phyloP scores from a whole-genome alignment of 805 yeast genomes.

The Henningerozyma blattae region DNA sequence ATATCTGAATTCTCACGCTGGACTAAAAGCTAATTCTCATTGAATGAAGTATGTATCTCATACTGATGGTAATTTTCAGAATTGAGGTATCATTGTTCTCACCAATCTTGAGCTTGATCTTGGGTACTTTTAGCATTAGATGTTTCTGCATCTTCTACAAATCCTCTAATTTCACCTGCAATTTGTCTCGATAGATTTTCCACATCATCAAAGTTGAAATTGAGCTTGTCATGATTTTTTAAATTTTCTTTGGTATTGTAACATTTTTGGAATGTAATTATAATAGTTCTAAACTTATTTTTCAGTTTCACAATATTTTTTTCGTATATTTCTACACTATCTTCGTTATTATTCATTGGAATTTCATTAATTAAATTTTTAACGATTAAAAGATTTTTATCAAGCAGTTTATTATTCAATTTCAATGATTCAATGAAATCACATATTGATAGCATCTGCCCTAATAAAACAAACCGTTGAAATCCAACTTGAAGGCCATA shows the following conservation, averaged over 20 bases:
- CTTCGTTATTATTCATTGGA: constrained; percentile 38
- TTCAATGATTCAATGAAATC: constrained; percentile 26
- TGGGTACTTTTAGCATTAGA: constrained; percentile 8
- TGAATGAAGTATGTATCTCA: too few relatives aligned
- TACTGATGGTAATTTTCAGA: background rate
- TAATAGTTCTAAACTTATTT: constrained; percentile 47
- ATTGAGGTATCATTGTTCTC: constrained; percentile 1
- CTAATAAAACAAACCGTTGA: constrained; percentile 57
- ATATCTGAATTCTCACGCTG: too few relatives aligned
- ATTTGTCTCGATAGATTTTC: constrained; percentile 20
- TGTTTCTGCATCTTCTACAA: constrained; percentile 16
- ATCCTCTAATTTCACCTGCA: constrained; percentile 23
- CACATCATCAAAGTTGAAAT: constrained; percentile 25
- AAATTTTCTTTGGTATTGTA: constrained; percentile 1
- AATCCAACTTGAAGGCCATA: constrained; percentile 73
- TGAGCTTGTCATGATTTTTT: constrained; percentile 3
- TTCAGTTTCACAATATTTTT: constrained; percentile 39
- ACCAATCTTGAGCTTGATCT: constrained; percentile 20
- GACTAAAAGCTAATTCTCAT: too few relatives aligned
- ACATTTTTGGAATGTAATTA: constrained; percentile 22
- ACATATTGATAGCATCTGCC: constrained; percentile 48
- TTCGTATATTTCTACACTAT: constrained; percentile 45
- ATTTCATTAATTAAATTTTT: constrained; percentile 18
- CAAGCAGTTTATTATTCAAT: constrained; percentile 5
- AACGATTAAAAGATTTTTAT: constrained; percentile 16